phyloP scores from a whole-genome alignment of 2,329 filamentous ascomycete genomes.

The Zasmidium cellare region DNA sequence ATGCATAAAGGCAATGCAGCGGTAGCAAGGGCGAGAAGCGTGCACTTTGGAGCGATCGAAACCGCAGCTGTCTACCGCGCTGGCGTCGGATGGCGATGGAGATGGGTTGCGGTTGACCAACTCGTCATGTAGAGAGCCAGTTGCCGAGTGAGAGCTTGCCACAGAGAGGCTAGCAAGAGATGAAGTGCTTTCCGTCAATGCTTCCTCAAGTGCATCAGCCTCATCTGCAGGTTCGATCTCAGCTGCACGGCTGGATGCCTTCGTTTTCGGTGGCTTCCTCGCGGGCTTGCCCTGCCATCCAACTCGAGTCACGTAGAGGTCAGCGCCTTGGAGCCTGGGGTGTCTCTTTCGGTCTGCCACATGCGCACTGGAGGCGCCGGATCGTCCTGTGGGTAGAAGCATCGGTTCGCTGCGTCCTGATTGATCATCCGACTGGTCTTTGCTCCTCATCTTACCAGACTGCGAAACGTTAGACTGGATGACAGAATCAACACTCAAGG shows the following conservation, averaged over 20 bases:
- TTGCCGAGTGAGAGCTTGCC: conserved; percentile 16
- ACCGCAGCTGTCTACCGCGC: conserved; percentile 3
- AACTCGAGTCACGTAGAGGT: conserved; percentile 53
- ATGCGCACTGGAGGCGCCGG: conserved; percentile 21
- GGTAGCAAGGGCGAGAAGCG: conserved; percentile 53
- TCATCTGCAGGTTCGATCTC: not conserved
- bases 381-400: conserved; percentile 33
- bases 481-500: not conserved
- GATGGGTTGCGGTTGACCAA: conserved; percentile 33
- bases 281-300: conserved; percentile 29
- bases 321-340: conserved; percentile 49
- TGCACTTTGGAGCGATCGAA: conserved; percentile 30
- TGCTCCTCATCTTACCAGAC: conserved; percentile 24
- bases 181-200: conserved; percentile 11
- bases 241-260: not conserved
- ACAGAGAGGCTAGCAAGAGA: conserved; percentile 17
- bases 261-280: conserved; percentile 8
- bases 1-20: conserved; percentile 54
- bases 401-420: conserved; percentile 27
- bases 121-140: conserved; percentile 52
- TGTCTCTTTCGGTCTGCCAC: conserved; percentile 46
- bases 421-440: conserved; percentile 7
- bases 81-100: conserved; percentile 3
- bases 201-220: not conserved
- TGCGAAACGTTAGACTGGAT: conserved; percentile 10